A percentile compares a stretch with the other conserved stretches of the same genome.
These are phyloP conservation scores for Triticum dicoccoides DNA, from an alignment of 176 grass and related monocot genomes.

Conservation along the genomic window DNA sequence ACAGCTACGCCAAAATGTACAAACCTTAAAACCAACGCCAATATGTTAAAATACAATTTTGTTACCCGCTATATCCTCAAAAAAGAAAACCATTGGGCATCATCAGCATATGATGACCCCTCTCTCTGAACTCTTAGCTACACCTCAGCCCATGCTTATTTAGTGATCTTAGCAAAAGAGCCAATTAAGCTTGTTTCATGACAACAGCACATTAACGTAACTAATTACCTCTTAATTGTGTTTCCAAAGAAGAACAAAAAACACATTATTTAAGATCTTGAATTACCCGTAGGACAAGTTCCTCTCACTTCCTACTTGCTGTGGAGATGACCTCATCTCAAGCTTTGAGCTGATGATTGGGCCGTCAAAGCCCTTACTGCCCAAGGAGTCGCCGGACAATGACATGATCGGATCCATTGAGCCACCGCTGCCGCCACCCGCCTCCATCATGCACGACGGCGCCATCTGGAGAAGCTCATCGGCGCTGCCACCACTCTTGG, in stretches of 20 bases:
- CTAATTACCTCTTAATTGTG: background rate
- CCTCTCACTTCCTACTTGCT: conserved; percentile 55
- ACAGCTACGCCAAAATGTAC: background rate
- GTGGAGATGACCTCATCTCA: conserved; percentile 54
- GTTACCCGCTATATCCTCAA: background rate
- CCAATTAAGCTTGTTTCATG: conserved; percentile 20
- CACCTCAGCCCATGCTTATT: conserved; percentile 21
- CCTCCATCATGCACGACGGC: conserved; percentile 10
- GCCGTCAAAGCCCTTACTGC: conserved; percentile 53
- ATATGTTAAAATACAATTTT: conserved; percentile 10
- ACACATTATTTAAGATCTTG: background rate
- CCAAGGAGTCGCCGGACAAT: conserved; percentile 37
- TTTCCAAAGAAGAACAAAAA: background rate
- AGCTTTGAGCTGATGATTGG: conserved; percentile 47
- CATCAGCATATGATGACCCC: background rate
- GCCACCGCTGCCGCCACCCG: background rate
- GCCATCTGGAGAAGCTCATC: conserved; percentile 57
- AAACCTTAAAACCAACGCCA: background rate
- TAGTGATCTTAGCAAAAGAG: background rate
- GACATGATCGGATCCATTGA: conserved; percentile 66
- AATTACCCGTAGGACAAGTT: conserved; percentile 65
- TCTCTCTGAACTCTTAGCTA: background rate
- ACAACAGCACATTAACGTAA: conserved; percentile 24
- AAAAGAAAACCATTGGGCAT: background rate
- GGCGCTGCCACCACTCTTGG: conserved; percentile 23